Base-by-base conservation (phyloP, 495 filamentous ascomycete species). In the Penicillium cinerascens region DNA sequence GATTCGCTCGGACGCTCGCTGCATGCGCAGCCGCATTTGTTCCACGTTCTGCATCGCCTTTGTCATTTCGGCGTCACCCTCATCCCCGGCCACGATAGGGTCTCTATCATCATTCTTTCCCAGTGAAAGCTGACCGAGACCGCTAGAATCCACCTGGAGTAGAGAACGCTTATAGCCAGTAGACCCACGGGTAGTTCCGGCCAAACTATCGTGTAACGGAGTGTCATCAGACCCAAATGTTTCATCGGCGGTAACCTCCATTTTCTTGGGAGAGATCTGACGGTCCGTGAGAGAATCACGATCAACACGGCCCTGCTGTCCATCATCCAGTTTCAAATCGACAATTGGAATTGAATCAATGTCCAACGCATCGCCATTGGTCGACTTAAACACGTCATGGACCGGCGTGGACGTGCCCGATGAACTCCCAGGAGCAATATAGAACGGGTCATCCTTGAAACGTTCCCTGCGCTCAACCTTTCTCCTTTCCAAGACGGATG, bases 331-430 rank as follows among this genome's bases (percentile, higher is more conserved):
- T 59, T 92, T 83, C 21, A 98, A 80, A 57, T 95, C 84, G 80
- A 98, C 90, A 54, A 97, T 92, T 1, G 93, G 93, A 53, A 98
- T 98, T 13, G 87, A 80, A 65, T 98, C 93, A 44, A 98, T 80
- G 64, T 98, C 93, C 15, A 96, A 70, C 25, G 83, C 86, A 7
- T 85, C 83, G 2, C 84, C 85, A 58, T 89, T 87, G 26, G 82
- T 81, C 25, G 71, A 79, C 51, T 81, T 76, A 0, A 91, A 74
- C 36, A 89, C 84, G 47, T 84, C 85, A 60, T 89, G 84, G 48
- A 89, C 1, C 29, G 87, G 85, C 0, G 88, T 89, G 1, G 82
- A 86, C 9, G 73, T 74, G 35, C 76, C 82, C 7, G 75, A 79
- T 8, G 61, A 59, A 0, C 54, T 58, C 21, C 77, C 82, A 2